Percentiles rank a stretch among this genome's conserved stretches.
phyloP scores from a whole-genome alignment of 257 asterid species.

The Forsythia suspensa region DNA sequence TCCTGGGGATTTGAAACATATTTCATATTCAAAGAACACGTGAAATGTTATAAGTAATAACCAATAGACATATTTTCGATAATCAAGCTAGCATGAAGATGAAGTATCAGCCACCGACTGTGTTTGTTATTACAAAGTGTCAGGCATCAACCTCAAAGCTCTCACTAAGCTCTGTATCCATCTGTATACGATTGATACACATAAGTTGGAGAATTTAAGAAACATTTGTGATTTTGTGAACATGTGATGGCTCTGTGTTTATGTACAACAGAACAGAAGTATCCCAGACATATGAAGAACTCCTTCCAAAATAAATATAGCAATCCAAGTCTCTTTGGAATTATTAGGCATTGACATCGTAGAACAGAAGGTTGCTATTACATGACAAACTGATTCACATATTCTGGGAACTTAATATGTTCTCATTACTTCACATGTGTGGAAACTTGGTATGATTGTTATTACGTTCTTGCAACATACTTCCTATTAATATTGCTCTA shows the following conservation, averaged over 20 bases:
- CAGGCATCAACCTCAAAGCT: neutral
- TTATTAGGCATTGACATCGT: neutral
- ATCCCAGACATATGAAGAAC: constrained; percentile 1
- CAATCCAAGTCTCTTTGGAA: neutral
- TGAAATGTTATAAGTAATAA: neutral
- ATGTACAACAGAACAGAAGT: neutral
- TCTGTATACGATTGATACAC: neutral
- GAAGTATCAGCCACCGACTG: neutral
- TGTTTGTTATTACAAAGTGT: neutral
- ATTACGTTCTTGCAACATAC: neutral
- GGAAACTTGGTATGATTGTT: neutral
- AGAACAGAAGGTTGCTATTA: neutral
- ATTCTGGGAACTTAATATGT: neutral
- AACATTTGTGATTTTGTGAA: neutral
- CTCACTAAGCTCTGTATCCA: neutral
- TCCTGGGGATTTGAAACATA: constrained; percentile 51
- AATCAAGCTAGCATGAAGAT: neutral
- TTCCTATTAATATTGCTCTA: neutral
- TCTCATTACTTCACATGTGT: neutral
- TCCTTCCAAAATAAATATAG: neutral
- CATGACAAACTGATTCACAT: neutral
- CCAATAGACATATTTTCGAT: neutral
- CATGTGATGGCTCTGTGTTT: neutral
- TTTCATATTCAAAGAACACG: neutral
- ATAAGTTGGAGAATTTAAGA: neutral